A percentile compares a stretch with the other conserved stretches of the same genome.
Conservation (phyloP, 2,329 filamentous ascomycete genomes). For the Mycosphaerella arachidis region DNA sequence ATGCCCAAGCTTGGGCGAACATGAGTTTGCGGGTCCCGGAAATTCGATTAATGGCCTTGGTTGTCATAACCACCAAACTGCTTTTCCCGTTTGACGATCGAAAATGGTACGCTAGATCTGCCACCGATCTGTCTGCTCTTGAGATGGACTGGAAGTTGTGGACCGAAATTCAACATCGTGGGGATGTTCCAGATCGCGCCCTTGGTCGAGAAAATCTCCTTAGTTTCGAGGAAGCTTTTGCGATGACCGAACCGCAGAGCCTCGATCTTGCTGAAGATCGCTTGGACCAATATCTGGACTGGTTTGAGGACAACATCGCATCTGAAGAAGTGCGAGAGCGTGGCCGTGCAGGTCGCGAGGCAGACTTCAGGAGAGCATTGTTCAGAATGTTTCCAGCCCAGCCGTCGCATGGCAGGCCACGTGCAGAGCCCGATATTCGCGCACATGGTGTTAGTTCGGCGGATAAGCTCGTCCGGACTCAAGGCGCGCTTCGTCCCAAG, state of each 20-base stretch:
- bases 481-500: constrained; percentile 38
- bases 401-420: constrained; percentile 4
- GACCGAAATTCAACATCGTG: constrained; percentile 43
- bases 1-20: constrained; percentile 34
- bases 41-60: constrained; percentile 62
- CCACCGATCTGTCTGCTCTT: constrained; percentile 55
- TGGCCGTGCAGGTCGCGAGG: constrained; percentile 29
- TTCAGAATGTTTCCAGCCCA: constrained; percentile 40
- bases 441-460: constrained; percentile 15
- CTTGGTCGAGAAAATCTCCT: constrained; percentile 14
- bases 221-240: constrained; percentile 45
- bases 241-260: constrained; percentile 58
- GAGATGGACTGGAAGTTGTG: constrained; percentile 70
- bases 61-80: constrained; percentile 74
- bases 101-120: constrained; percentile 47
- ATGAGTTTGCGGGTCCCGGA: constrained; percentile 64
- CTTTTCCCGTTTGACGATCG: constrained; percentile 67
- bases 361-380: constrained; percentile 39
- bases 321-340: constrained; percentile 40
- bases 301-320: constrained; percentile 66
- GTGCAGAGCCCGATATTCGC: constrained; percentile 13
- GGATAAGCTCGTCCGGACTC: constrained; percentile 41
- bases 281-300: constrained; percentile 73
- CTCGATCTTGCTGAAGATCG: constrained; percentile 57
- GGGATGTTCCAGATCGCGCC: not conserved